Evolutionary conservation across 352 stramenopile genomes (phyloP), one percentile per base, ranked within the genome.

Genomic region (Pythium pyrilobum): DNA sequence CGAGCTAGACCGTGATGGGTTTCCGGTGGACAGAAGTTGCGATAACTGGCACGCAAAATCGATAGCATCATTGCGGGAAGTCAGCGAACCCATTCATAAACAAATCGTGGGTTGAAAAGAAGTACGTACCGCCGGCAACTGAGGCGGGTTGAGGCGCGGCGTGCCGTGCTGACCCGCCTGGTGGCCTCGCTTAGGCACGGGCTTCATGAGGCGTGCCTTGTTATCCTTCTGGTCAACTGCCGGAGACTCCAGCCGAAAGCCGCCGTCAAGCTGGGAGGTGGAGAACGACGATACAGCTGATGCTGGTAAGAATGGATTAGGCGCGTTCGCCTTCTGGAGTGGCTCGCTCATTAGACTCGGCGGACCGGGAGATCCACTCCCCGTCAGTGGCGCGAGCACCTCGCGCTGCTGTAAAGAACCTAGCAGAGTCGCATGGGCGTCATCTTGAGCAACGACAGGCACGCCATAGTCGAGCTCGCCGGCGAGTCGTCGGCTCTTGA

Each of bases 181-280:
- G n/a, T n/a, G n/a, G n/a, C n/a, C 48, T 15, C 63, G 60, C 44
- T 67, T 62, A 5, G 58, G 32, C 12, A 64, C 45, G 2, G 69
- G 50, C 39, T 74, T 72, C 23, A 56, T 58, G 4, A 62, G 23
- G 23, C 59, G 61, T 1, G 41, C 11, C 25, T 76, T 68, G 34
- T 56, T 75, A 39, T 63, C 56, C 36, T 79, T 79, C 36, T 70
- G 61, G 40, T 79, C 67, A 6, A 43, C 5, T 20, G 18, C 29
- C 1, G 10, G 27, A 27, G 39, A 31, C 18, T 66, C 59, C 38
- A 67, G n/a, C 18, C 49, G 56, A 23, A 62, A 66, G 32, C 29
- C 21, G 18, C n/a, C 24, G 15, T 66, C 59, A 13, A 66, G 34
- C 27, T 61, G 51, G 24, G 40, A 47, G 5, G 59, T 62, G 4